Percentiles rank a stretch among this genome's conserved stretches.
phyloP scores from a whole-genome alignment of 805 yeast genomes.

The Metschnikowia dekortorum region DNA sequence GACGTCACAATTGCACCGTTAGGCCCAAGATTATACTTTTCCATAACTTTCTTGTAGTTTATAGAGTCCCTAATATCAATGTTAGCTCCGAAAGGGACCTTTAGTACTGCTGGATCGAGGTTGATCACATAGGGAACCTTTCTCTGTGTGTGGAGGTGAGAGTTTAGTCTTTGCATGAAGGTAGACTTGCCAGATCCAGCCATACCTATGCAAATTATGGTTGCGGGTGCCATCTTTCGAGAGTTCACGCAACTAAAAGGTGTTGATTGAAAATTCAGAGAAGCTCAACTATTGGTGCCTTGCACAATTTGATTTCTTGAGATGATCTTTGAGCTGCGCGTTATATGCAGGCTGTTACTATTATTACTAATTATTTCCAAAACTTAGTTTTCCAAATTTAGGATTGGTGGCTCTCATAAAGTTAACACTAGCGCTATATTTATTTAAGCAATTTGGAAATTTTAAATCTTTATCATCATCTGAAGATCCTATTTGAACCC shows the following conservation, averaged over 20 bases:
- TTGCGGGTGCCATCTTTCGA: slow-evolving; percentile 18
- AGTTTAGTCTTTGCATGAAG: slow-evolving; percentile 89
- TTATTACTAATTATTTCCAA: not conserved
- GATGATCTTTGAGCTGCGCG: not conserved
- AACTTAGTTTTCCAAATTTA: too few species aligned
- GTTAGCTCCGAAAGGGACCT: slow-evolving; percentile 90
- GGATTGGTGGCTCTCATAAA: too few species aligned
- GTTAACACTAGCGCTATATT: not conserved
- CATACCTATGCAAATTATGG: slow-evolving; percentile 48
- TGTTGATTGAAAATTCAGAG: not conserved
- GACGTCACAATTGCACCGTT: slow-evolving; percentile 98
- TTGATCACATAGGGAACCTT: slow-evolving; percentile 87
- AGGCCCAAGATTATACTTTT: slow-evolving; percentile 91
- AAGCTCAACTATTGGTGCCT: not conserved
- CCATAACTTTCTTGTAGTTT: slow-evolving; percentile 94
- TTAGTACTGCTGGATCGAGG: slow-evolving; percentile 92
- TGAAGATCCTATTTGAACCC: not conserved
- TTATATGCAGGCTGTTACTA: not conserved
- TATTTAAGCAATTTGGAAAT: not conserved
- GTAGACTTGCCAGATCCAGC: slow-evolving; percentile 91
- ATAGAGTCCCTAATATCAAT: slow-evolving; percentile 96
- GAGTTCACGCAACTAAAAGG: not conserved
- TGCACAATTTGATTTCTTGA: not conserved
- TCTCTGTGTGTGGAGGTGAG: slow-evolving; percentile 73
- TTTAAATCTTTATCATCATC: not conserved